Evolutionary conservation across 441 rosid species (phyloP).

Genomic region (Jatropha podagrica): DNA sequence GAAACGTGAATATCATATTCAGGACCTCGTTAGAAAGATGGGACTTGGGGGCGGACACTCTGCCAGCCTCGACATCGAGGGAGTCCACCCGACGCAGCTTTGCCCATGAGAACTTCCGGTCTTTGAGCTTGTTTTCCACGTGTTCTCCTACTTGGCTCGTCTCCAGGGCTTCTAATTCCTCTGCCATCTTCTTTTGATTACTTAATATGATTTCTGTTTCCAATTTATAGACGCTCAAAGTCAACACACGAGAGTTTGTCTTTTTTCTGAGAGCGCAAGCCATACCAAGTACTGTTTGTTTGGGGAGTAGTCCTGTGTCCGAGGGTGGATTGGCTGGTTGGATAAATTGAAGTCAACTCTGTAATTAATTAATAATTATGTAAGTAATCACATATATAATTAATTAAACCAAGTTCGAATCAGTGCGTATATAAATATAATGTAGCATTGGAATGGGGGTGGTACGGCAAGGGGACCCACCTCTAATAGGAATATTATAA

Average conservation of each 20-base stretch:
- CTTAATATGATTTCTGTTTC: background rate
- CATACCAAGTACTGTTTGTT: too few relatives aligned
- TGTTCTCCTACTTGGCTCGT: background rate
- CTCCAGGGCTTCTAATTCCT: background rate
- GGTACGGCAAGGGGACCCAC: too few relatives aligned
- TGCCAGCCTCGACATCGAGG: conserved; percentile 60
- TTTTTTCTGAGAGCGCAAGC: too few relatives aligned
- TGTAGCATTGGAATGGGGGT: too few relatives aligned
- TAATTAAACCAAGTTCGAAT: too few relatives aligned
- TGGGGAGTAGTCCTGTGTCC: too few relatives aligned
- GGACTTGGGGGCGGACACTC: conserved; percentile 26
- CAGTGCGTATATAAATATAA: too few relatives aligned
- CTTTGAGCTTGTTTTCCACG: conserved; percentile 30
- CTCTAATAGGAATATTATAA: too few relatives aligned
- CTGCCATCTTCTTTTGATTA: background rate
- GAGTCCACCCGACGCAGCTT: conserved; percentile 63
- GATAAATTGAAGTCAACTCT: too few relatives aligned
- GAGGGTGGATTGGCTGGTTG: too few relatives aligned
- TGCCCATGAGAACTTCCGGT: conserved; percentile 55
- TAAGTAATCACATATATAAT: too few relatives aligned
- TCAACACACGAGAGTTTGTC: background rate
- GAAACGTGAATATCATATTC: background rate
- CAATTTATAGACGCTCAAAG: background rate
- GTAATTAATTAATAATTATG: too few relatives aligned
- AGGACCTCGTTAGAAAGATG: conserved; percentile 30